Evolutionary conservation across 2,329 filamentous ascomycete species (phyloP), one percentile per base, ranked within the genome.

Genomic region (Diaporthe destruens): DNA sequence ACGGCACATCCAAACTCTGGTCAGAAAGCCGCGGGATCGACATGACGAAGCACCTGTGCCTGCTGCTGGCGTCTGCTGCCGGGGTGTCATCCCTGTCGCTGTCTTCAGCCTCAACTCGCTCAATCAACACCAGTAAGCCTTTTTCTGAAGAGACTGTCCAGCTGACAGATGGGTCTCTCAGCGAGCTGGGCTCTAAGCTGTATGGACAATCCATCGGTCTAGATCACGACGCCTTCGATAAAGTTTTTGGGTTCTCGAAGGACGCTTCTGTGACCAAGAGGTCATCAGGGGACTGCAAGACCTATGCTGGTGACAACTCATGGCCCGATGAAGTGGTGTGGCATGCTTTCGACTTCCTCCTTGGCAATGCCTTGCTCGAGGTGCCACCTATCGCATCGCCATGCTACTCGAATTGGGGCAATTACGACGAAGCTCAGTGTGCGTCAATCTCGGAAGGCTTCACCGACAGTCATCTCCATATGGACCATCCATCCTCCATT

Each of bases 301-400:
- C 74, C 11, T 73, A 76, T 44, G 88, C 89, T 0, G 85, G 84
- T 20, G 87, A 90, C 71, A n/a, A 74, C 0, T 85, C 83, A 76
- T 92, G 89, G 88, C 90, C 90, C 0, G 79, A 80, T 0, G 29
- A 75, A 0, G 57, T 76, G 1, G 78, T 80, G 6, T 92, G 89
- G 89, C 75, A 80, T 8, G 70, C 76, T 0, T 84, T 92, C 67
- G 90, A 91, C 76, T 69, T 77, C 18, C 85, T 88, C 0, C 80
- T 91, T 2, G 80, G 81, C 29, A 88, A 87, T 0, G 81, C 80
- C 6, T 80, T 91, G 36, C 81, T 91, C 54, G 82, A 84, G 14
- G 89, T 87, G 0, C 79, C 85, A 2, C 89, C 90, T 0, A 76
- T 90, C 3, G 89, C 84, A 0, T 78, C 84, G 2, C 80, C 85